Evolutionary conservation across 192 early-diverging fungal species (phyloP).

Genomic region (Rhizoclosmatium globosum): DNA sequence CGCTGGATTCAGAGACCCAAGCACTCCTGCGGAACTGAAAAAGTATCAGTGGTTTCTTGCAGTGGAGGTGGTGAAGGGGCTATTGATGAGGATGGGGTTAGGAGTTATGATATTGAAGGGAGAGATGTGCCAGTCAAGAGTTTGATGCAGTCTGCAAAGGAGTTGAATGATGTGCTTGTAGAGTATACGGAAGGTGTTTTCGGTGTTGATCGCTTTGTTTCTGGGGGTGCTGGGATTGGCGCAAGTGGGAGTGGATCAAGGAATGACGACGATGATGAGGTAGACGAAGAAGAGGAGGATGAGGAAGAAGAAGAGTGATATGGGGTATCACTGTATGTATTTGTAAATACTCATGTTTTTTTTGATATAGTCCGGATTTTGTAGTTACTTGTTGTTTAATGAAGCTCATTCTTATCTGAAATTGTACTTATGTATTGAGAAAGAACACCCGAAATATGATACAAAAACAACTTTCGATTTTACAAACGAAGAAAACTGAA

Average conservation of each 20-base stretch:
- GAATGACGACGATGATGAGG: slow-evolving; percentile 19
- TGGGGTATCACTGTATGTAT: too few relatives aligned
- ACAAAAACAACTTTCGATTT: too few relatives aligned
- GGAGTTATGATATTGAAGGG: background rate
- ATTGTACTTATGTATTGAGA: too few relatives aligned
- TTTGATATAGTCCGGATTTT: background rate
- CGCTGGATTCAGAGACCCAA: slow-evolving; percentile 6
- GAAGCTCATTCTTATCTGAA: too few relatives aligned
- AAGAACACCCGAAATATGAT: too few relatives aligned
- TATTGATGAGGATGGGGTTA: background rate
- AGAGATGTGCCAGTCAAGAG: background rate
- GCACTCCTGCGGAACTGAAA: slow-evolving; percentile 1
- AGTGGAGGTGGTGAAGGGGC: background rate
- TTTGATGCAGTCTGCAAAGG: background rate
- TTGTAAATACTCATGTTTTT: too few relatives aligned
- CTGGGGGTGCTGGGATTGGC: background rate
- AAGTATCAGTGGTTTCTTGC: slow-evolving; percentile 1
- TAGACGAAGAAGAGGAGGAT: slow-evolving; percentile 8
- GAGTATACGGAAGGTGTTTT: background rate
- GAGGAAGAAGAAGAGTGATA: slow-evolving; percentile 2
- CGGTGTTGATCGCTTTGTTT: background rate
- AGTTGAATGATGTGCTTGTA: background rate
- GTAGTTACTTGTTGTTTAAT: too few relatives aligned
- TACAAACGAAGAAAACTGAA: too few relatives aligned
- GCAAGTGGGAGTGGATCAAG: background rate